Base-by-base conservation (phyloP, 108 stramenopile species). In the Nitzschia sp. region DNA sequence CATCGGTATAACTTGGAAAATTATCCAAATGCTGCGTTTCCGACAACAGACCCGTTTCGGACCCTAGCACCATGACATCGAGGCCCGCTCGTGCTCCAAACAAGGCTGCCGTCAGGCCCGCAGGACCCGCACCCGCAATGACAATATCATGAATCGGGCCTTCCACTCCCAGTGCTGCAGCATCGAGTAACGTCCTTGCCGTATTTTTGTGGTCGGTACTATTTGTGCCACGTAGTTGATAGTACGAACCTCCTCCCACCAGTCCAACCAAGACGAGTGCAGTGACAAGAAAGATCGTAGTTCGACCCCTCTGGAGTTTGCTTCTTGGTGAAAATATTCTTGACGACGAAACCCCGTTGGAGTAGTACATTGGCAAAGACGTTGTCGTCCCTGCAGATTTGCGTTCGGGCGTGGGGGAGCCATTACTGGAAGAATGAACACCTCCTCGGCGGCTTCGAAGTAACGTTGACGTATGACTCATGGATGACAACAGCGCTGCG, bases 71-170 rank as follows among this genome's bases (percentile, higher is more conserved):
- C 23, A 86, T 29, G 0, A 82, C 81, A 3, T 79, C 77, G 36
- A 89, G 33, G 31, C 81, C 85, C 29, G 82, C 70, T 63, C 84
- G 68, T 25, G 89, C 65, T 13, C 80, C 82, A 74, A 79, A 86
- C 11, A 90, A 59, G 11, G 84, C 85, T 18, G 85, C 82, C 17
- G 86, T 79, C 31, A 79, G 29, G 1, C 88, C 88, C 2, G 83
- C 77, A 23, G 85, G 85, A 36, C 88, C 88, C n/a, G 79, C 71
- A 18, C 88, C 88, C 0, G 78, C 71, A 29, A 89, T 68, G 0
- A 76, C 68, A 19, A 89, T 68, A 77, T 89, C 84, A 57, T 70
- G 85, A 18, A 54, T 72, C 1, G 54, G 35, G 1, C 61, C 61
- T 1, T 42, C 42, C 42, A 62, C 42, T 0, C 17, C 33, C 42